Evolutionary conservation across 805 yeast species (phyloP), one percentile per base, ranked within the genome.

Genomic region (Kuraishia piskuri): DNA sequence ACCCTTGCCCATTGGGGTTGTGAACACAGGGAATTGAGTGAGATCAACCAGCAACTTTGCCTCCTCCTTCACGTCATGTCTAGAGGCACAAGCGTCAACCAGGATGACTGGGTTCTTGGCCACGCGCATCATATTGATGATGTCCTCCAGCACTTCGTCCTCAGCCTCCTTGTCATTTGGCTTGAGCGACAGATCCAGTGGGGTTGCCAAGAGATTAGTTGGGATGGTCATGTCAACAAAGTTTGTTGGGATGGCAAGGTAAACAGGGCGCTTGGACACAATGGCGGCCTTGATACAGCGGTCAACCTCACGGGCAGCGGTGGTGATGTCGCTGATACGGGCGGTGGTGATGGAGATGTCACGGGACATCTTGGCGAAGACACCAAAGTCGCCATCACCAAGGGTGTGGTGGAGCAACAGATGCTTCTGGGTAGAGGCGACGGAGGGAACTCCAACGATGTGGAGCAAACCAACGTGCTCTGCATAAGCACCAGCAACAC

Each of bases 1-100:
- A 56, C 90, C 86, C 71, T 88, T 88, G 71, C 96, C 96, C 94
- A 88, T 87, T 62, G 96, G 96, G 52, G 96, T 89, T 54, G 85
- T 85, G 69, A 82, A 88, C 50, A 86, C 84, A 49, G 94, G 92
- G 82, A 83, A 88, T 67, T 85, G 82, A 50, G 95, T 86, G 55
- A 72, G 67, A 54, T 79, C 78, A 51, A 85, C 84, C 65, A 88
- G 77, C 60, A 76, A 70, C 57, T 71, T 73, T 56, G 87, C 84
- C 68, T 84, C 88, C n/a, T 69, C 68, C 64, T 76, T 77, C 58
- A 84, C 86, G 59, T 76, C 74, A 71, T 88, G 95, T 72, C 96
- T 79, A 50, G 84, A 73, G 56, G 91, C 89, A 77, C 96, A 88
- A 49, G 96, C 96, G 73, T 88, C 96, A 49, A 88, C 89, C 61